Evolutionary conservation across 2,329 filamentous ascomycete species (phyloP).

Genomic region (Colletotrichum euphorbiae): DNA sequence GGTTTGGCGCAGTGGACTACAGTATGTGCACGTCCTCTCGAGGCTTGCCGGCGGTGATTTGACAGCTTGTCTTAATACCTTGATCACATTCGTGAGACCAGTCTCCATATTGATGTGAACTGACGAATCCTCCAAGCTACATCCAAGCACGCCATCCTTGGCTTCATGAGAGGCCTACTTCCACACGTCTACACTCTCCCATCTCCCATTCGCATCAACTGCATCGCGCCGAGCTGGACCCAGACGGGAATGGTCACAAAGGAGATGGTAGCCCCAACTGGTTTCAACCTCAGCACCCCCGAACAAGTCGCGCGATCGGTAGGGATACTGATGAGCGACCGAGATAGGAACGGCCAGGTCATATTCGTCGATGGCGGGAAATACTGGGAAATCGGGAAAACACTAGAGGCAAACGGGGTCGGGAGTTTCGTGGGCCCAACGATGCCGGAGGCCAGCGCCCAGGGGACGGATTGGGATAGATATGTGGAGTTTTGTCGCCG

Average conservation of each 20-base stretch:
- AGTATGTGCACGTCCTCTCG: neutral
- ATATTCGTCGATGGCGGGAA: conserved; percentile 1
- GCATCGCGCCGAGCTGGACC: conserved; percentile 11
- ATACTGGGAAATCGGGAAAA: conserved; percentile 4
- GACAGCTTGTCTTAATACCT: too few species aligned
- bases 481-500: neutral
- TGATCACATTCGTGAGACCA: neutral
- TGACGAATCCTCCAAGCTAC: neutral
- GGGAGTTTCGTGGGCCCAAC: conserved; percentile 4
- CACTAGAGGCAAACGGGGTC: neutral
- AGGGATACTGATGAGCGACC: neutral
- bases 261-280: neutral
- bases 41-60: too few species aligned
- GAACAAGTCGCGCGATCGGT: neutral
- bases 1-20: conserved; percentile 2
- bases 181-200: neutral
- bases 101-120: neutral
- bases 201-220: neutral
- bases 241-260: neutral
- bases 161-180: neutral
- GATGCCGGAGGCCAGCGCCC: neutral
- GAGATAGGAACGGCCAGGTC: neutral
- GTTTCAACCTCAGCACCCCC: neutral
- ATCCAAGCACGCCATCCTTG: conserved; percentile 1
- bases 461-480: neutral